Evolutionary conservation across 306 rosid species (phyloP).

Genomic region (Sesbania bispinosa): DNA sequence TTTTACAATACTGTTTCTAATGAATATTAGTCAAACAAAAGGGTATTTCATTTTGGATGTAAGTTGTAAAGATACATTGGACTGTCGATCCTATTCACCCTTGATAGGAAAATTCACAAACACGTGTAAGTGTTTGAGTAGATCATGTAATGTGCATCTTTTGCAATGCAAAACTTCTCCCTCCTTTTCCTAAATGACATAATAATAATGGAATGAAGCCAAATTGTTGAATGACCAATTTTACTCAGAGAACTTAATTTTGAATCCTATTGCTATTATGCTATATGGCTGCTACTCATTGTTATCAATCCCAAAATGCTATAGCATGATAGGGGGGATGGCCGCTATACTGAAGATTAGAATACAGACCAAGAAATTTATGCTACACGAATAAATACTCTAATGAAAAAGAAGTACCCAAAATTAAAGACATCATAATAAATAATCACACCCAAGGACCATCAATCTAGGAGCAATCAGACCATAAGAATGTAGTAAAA

Average conservation of each 20-base stretch:
- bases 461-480: no score
- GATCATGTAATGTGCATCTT: slow-evolving; percentile 6
- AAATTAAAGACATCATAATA: no score
- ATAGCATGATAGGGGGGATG: neutral
- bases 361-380: neutral
- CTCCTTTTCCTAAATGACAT: neutral
- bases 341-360: neutral
- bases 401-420: no score
- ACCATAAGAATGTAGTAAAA: no score
- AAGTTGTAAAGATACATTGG: neutral
- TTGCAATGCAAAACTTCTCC: neutral
- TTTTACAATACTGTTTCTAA: neutral
- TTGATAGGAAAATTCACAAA: neutral
- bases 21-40: neutral
- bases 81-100: neutral
- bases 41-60: neutral
- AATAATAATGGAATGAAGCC: slow-evolving; percentile 1
- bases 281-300: neutral
- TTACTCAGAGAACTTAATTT: neutral
- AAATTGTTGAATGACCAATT: neutral
- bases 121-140: neutral
- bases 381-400: neutral
- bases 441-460: no score
- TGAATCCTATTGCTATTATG: neutral
- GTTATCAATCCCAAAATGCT: neutral